Conservation (phyloP, 2,329 filamentous ascomycete species). For the Colletotrichum nymphaeae region DNA sequence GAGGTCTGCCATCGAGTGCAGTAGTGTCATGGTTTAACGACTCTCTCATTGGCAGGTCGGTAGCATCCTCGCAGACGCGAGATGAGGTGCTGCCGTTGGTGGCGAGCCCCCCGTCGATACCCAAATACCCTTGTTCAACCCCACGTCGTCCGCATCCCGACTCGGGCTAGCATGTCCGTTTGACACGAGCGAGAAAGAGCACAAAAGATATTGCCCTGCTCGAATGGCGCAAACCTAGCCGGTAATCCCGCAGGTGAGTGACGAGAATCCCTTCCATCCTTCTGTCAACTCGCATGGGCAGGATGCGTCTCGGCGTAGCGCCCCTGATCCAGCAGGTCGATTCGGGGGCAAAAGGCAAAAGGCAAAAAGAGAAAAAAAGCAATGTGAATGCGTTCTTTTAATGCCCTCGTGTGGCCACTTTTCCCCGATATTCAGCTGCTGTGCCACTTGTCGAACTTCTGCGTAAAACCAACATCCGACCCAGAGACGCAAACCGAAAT, state of each 20-base stretch:
- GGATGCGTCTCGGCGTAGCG: neutral
- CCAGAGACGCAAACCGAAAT: neutral
- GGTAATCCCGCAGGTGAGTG: neutral
- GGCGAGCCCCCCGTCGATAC: conserved; percentile 5
- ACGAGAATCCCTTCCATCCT: neutral
- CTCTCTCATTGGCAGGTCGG: conserved; percentile 9
- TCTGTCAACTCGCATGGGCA: neutral
- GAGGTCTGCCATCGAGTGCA: neutral
- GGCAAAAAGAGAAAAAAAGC: neutral
- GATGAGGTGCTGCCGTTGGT: conserved; percentile 17
- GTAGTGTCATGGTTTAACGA: neutral
- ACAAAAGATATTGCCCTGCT: neutral
- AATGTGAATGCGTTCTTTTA: neutral
- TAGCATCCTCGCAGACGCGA: conserved; percentile 4
- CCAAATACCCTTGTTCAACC: neutral
- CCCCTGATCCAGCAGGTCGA: conserved; percentile 10
- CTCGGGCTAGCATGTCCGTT: neutral
- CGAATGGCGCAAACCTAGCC: neutral
- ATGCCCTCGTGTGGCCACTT: neutral
- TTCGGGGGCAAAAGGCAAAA: neutral
- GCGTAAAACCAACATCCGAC: neutral
- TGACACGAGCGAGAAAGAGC: neutral
- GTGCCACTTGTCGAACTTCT: neutral
- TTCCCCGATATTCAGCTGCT: neutral
- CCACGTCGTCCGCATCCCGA: neutral